Evolutionary conservation across 257 asterid genomes (phyloP).

Genomic region (Prunella vulgaris): DNA sequence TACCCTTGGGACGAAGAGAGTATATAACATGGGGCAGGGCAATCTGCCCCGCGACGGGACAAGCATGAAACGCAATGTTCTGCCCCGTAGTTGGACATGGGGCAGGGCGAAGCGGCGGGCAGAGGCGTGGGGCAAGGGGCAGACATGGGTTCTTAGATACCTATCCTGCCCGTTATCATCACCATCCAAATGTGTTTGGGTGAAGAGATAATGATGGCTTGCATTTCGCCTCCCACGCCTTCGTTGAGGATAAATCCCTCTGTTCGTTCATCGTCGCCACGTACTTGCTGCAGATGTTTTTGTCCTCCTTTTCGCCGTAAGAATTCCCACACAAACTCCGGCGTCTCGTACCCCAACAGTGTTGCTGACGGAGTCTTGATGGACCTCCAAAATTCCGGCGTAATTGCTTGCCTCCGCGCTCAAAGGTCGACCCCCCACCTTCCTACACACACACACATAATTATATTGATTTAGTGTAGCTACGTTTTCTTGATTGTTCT

Average conservation of each 20-base stretch:
- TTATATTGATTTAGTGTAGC: background rate
- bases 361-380: conserved; percentile 41
- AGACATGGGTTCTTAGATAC: too few species aligned
- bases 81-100: too few species aligned
- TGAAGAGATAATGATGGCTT: background rate
- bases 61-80: too few species aligned
- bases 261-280: background rate
- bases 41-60: too few species aligned
- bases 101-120: too few species aligned
- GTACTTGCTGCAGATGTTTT: conserved; percentile 5
- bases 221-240: conserved; percentile 7
- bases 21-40: too few species aligned
- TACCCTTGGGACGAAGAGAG: too few species aligned
- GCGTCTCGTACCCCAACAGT: background rate
- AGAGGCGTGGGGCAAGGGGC: too few species aligned
- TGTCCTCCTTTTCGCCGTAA: conserved; percentile 13
- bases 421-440: conserved; percentile 36
- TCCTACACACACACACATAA: background rate
- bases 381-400: conserved; percentile 56
- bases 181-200: too few species aligned
- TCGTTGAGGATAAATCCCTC: conserved; percentile 11
- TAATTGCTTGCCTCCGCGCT: conserved; percentile 85
- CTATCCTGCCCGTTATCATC: too few species aligned
- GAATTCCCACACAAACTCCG: conserved; percentile 19
- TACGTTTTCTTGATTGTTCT: conserved; percentile 8